These are phyloP conservation scores for Rhizophagus sp. DNA, from an alignment of 192 early-diverging fungal genomes.

Conservation along the genomic window DNA sequence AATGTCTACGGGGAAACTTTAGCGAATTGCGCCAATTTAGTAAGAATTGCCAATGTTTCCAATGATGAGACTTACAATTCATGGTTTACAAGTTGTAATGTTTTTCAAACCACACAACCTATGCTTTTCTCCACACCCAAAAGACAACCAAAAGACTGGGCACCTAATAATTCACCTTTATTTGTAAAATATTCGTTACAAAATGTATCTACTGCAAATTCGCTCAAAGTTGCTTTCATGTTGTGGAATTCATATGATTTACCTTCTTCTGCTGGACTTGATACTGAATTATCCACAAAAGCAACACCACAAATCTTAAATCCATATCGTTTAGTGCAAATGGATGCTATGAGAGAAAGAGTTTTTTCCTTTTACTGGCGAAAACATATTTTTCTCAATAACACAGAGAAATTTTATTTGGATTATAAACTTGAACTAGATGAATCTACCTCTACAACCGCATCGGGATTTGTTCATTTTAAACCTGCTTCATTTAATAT, in stretches of 20 bases:
- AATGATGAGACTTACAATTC: slow-evolving; percentile 21
- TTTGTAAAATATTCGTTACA: slow-evolving; percentile 18
- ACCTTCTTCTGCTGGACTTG: neutral
- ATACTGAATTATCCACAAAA: neutral
- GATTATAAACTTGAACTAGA: slow-evolving; percentile 19
- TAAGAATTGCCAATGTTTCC: slow-evolving; percentile 1
- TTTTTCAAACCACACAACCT: slow-evolving; percentile 18
- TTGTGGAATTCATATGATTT: slow-evolving; percentile 29
- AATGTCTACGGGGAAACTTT: slow-evolving; percentile 10
- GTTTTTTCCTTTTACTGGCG: slow-evolving; percentile 13
- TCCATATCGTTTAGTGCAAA: slow-evolving; percentile 8
- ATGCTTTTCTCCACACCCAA: neutral
- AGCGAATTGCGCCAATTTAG: neutral
- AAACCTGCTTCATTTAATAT: slow-evolving; percentile 7
- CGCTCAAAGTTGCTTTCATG: slow-evolving; percentile 23
- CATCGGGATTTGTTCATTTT: slow-evolving; percentile 22
- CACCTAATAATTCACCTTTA: slow-evolving; percentile 19
- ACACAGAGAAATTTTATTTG: slow-evolving; percentile 13
- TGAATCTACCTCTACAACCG: neutral
- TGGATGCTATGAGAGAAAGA: slow-evolving; percentile 11
- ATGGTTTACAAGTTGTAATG: slow-evolving; percentile 27
- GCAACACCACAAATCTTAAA: slow-evolving; percentile 13
- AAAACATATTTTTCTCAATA: slow-evolving; percentile 14
- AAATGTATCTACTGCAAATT: slow-evolving; percentile 7
- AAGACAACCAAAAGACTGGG: slow-evolving; percentile 8